phyloP scores from a whole-genome alignment of 2,329 filamentous ascomycete genomes.

The Fusarium sp. region DNA sequence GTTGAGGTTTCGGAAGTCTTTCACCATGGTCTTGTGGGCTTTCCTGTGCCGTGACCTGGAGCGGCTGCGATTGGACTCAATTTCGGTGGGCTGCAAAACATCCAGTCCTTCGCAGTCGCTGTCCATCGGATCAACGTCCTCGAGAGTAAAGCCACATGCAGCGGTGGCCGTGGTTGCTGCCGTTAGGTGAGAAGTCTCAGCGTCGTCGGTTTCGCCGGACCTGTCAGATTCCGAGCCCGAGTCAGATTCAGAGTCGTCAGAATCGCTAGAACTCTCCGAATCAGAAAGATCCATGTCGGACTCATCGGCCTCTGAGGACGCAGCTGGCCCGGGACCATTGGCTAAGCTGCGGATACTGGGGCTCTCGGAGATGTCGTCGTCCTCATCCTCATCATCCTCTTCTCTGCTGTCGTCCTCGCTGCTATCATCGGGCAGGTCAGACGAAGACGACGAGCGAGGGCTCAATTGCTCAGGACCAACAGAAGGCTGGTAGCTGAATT shows the following conservation, averaged over 20 bases:
- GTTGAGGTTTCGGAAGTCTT: slow-evolving; percentile 62
- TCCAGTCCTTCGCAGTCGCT: slow-evolving; percentile 61
- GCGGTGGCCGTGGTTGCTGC: slow-evolving; percentile 32
- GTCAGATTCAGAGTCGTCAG: slow-evolving; percentile 42
- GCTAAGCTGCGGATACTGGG: slow-evolving; percentile 49
- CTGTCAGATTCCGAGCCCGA: slow-evolving; percentile 44
- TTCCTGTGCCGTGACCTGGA: slow-evolving; percentile 58
- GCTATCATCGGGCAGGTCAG: slow-evolving; percentile 36
- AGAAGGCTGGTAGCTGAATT: slow-evolving; percentile 59
- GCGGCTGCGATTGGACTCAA: slow-evolving; percentile 63
- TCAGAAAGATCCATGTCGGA: slow-evolving; percentile 36
- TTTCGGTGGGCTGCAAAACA: slow-evolving; percentile 62
- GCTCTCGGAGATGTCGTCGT: slow-evolving; percentile 49
- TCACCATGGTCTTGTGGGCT: slow-evolving; percentile 62
- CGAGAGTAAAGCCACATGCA: slow-evolving; percentile 58
- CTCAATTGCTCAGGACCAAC: slow-evolving; percentile 55
- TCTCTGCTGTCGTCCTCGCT: slow-evolving; percentile 45
- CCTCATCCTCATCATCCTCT: slow-evolving; percentile 42
- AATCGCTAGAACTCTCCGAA: slow-evolving; percentile 35
- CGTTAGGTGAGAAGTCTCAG: slow-evolving; percentile 42
- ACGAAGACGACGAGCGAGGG: slow-evolving; percentile 55
- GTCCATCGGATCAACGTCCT: slow-evolving; percentile 65
- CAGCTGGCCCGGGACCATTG: slow-evolving; percentile 38
- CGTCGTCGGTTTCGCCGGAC: slow-evolving; percentile 45
- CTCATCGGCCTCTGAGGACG: slow-evolving; percentile 29